Base-by-base conservation (phyloP, 306 rosid species). In the Rosa rugosa region DNA sequence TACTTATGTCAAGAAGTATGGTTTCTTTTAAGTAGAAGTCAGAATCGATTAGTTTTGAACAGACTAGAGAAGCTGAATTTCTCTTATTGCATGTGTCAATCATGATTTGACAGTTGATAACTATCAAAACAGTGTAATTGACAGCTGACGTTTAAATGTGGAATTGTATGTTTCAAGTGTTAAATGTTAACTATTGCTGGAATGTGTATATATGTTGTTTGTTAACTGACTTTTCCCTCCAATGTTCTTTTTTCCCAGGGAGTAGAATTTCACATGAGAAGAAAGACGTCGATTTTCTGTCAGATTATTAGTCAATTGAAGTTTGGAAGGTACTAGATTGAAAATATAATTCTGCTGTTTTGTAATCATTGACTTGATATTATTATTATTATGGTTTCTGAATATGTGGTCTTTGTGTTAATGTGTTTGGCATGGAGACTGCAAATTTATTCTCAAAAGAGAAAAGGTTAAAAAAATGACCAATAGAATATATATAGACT, bases 161-260 rank as follows among this genome's bases (percentile, higher is more conserved):
- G 3, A 31, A 31, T 50, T 14, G 11, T 50, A 17, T 12, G 56
- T 17, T 3, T 14, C 20, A 50, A 50, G 20, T 42, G 45, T 42
- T 42, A 42, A 8, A 8, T 42, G 8, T 42, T 42, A 42, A 42
- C 10, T 42, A 6, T 6, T 42, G 45, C 45, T 5, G 45, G 7
- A 8, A 6, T 62, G 71, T 51, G 6, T 40, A 6, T 42, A 56
- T 46, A 0, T 75, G 31, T 10, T 31, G 16, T 41, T 71, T 67
- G 36, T 65, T 10, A 36, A n/a, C 71, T 76, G 17, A 38, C 34
- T 41, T 20, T 57, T 75, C 45, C 36, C 44, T 22, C 53, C 42
- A 13, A 8, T 59, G 11, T 23, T 71, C 68, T 68, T 46, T 46
- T 69, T 36, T 45, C 12, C 34, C 86, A 83, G 87, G 87, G 86